A percentile compares a stretch with the other conserved stretches of the same genome.
Evolutionary conservation across 2,329 filamentous ascomycete genomes (phyloP).

Genomic region (Calonectria pteridis): DNA sequence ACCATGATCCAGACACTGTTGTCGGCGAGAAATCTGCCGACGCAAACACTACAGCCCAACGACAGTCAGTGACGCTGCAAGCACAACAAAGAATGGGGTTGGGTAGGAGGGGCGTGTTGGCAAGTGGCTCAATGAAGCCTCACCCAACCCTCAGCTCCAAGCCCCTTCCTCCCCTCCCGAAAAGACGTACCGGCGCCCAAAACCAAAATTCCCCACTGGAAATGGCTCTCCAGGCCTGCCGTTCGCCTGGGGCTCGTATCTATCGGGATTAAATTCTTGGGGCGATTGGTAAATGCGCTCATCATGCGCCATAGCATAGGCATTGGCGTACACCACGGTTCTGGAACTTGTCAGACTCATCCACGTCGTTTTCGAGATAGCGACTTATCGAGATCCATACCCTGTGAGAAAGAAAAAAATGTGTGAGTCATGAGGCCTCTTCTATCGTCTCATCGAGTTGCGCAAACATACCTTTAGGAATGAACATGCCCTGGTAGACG

Average conservation of each 20-base stretch:
- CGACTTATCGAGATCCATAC: slow-evolving; percentile 26
- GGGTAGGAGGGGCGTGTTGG: neutral
- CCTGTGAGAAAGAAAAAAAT: slow-evolving; percentile 21
- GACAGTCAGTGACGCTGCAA: neutral
- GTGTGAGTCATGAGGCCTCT: slow-evolving; percentile 18
- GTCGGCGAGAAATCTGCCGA: slow-evolving; percentile 50
- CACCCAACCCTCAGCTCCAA: neutral
- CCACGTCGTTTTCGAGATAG: slow-evolving; percentile 17
- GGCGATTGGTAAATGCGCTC: slow-evolving; percentile 55
- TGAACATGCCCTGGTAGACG: slow-evolving; percentile 67
- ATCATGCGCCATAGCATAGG: slow-evolving; percentile 58
- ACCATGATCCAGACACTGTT: slow-evolving; percentile 53
- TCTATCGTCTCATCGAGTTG: neutral
- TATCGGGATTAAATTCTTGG: slow-evolving; percentile 60
- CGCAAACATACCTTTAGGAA: slow-evolving; percentile 61
- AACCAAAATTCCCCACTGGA: slow-evolving; percentile 53
- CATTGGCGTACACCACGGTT: slow-evolving; percentile 57
- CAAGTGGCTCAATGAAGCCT: neutral
- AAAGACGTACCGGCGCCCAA: slow-evolving; percentile 46
- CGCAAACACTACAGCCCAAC: slow-evolving; percentile 42
- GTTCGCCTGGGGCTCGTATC: slow-evolving; percentile 48
- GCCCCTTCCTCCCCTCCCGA: neutral
- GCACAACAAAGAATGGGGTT: neutral
- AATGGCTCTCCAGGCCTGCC: slow-evolving; percentile 57
- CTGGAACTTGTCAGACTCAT: slow-evolving; percentile 40